Base-by-base conservation (phyloP, 2,329 filamentous ascomycete genomes). In the Fusarium multiceps region DNA sequence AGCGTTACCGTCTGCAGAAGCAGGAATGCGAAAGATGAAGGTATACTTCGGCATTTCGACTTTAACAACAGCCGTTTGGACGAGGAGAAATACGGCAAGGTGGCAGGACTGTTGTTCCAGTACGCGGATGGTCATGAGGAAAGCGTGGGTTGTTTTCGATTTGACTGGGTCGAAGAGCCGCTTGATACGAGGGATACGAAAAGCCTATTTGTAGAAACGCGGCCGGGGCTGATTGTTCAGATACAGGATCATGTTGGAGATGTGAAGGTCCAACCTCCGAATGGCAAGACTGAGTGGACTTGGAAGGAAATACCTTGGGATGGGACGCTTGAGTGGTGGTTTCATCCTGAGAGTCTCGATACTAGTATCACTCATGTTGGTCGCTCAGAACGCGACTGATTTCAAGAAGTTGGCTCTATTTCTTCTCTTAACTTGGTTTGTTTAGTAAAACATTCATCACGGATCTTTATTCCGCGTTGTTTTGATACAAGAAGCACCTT, bases 281-380 rank as follows among this genome's bases (percentile, higher is more conserved):
- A 40, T 1, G 3, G 8, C 0, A 21, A 37, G 4, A 57, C 16
- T 4, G 56, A 40, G 32, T 43, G 41, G 25, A 40, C 46, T 0
- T 66, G 63, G 49, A 21, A 10, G 12, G 34, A 50, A 14, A 8
- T 66, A 2, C 34, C 63, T 4, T 66, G 63, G 63, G 18, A 20
- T 16, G 63, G 63, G 11, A 43, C 37, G 1, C 23, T 67, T 9
- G 56, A 66, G 28, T 66, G 63, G 63, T 66, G 64, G 64, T 67
- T 67, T 3, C 42, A 37, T 14, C 61, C 63, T 20, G 25, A 50
- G 4, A 66, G 1, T 21, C 40, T 61, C 21, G 63, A 66, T 3
- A 54, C 54, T 13, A 54, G 25, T 10, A 32, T 66, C 14, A 23
- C 37, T 2, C 47, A 66, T 25, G 5, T 34, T 34, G 25, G 25